Evolutionary conservation across 805 yeast species (phyloP), one percentile per base, ranked within the genome.

Genomic region (Lipomyces anomalus): DNA sequence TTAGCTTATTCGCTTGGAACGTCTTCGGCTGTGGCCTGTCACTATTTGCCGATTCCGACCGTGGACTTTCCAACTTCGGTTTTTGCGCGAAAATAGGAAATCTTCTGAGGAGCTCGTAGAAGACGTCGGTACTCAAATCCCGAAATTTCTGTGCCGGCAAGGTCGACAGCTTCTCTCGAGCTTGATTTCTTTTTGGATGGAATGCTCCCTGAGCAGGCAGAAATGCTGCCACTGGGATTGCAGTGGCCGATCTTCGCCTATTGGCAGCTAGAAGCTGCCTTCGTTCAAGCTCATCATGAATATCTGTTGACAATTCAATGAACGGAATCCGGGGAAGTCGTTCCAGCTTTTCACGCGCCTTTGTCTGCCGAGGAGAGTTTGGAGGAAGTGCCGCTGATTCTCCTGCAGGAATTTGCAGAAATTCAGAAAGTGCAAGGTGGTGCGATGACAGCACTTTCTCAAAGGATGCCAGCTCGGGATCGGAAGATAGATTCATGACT

Each of bases 141-240:
- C 82, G 81, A 67, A 92, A 92, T 50, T 97, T 68, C 2, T 80
- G 64, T 40, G 80, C 79, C 1, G 95, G 92, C 47, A 92, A 74
- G 40, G 84, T 79, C 4, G 96, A 82, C 56, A 92, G 73, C 66
- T 89, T 90, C 64, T 85, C 85, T 57, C 99, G 75, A 1, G 98
- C 97, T 64, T 88, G 95, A 61, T 92, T 94, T 60, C 99, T 76
- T 61, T 88, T 89, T 35, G 95, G 89, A 64, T 92, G 98, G 67
- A 86, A 87, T 17, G 74, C 72, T 4, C 76, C 71, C 57, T 78
- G 77, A 4, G 95, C 89, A 33, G 79, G 70, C 43, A 90, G 70
- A 58, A 74, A 79, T 34, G 56, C 58, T 6, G 59, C 52, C 44
- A 76, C 79, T 1, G 84, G 80, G 53, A 76, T 77, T 11, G 17